Evolutionary conservation across 768 basidiomycete species (phyloP).

Genomic region (Nidularia pulvinata): DNA sequence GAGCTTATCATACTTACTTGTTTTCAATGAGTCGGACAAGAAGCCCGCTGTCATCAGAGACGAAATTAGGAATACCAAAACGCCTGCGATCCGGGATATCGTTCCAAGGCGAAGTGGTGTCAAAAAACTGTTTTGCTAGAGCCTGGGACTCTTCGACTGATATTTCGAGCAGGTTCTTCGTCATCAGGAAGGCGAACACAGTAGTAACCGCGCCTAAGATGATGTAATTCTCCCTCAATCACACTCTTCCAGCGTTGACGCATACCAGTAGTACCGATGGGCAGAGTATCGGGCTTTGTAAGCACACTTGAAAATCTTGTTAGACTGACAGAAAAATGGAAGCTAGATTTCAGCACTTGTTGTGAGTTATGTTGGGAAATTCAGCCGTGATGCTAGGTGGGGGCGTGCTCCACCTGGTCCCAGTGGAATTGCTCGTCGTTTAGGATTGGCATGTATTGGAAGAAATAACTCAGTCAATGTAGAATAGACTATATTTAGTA

Average conservation of each 20-base stretch:
- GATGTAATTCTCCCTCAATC: constrained; percentile 44
- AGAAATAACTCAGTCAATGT: too few relatives aligned
- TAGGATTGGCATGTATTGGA: too few relatives aligned
- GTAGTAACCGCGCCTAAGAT: constrained; percentile 58
- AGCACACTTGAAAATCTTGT: constrained; percentile 48
- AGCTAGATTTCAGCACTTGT: too few relatives aligned
- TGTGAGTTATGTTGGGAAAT: too few relatives aligned
- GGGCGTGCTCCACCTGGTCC: too few relatives aligned
- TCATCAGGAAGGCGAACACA: constrained; percentile 69
- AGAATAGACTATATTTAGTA: too few relatives aligned
- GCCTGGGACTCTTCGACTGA: constrained; percentile 34
- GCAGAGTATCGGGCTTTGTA: constrained; percentile 67
- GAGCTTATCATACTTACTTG: too few relatives aligned
- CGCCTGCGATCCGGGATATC: constrained; percentile 39
- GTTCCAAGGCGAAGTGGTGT: constrained; percentile 50
- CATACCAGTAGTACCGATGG: constrained; percentile 34
- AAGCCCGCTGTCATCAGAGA: constrained; percentile 47
- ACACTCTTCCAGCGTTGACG: constrained; percentile 48
- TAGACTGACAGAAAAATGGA: not conserved
- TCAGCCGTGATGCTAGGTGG: too few relatives aligned
- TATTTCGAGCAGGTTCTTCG: constrained; percentile 36
- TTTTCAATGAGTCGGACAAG: constrained; percentile 51
- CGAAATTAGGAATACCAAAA: constrained; percentile 57
- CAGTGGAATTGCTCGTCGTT: too few relatives aligned
- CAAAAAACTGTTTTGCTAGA: constrained; percentile 44